These are phyloP conservation scores for Suillus brevipes DNA, from an alignment of 768 basidiomycete species.

Conservation along the genomic window DNA sequence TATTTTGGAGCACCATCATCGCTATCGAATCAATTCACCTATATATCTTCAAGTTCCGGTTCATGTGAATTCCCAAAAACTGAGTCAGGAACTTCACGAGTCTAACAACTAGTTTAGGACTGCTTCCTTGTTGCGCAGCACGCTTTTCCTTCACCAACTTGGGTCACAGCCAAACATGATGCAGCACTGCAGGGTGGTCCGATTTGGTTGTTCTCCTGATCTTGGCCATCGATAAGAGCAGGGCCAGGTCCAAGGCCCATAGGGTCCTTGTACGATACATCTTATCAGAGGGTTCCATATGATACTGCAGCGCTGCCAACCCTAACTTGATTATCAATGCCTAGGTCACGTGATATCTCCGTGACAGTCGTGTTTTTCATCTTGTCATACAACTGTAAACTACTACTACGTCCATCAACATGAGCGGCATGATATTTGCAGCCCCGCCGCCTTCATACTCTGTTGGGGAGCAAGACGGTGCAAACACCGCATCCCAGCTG, in stretches of 20 bases:
- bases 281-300: not conserved
- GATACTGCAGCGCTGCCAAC: too few species aligned
- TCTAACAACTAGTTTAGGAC: constrained; percentile 1
- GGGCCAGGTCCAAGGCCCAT: not conserved
- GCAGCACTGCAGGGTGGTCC: not conserved
- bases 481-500: constrained; percentile 35
- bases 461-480: constrained; percentile 33
- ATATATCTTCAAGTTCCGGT: not conserved
- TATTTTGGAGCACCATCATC: not conserved
- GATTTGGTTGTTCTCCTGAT: not conserved
- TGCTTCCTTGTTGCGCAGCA: not conserved
- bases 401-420: constrained; percentile 6
- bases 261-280: not conserved
- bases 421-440: constrained; percentile 36
- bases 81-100: not conserved
- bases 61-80: not conserved
- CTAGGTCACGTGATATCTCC: not conserved
- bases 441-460: constrained; percentile 28
- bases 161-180: not conserved
- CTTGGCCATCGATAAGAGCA: constrained; percentile 2
- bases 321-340: too few species aligned
- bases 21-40: not conserved
- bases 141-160: too few species aligned
- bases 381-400: not conserved
- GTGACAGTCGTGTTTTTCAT: not conserved